Conservation (phyloP, 441 rosid genomes). For the Biscutella auriculata region DNA sequence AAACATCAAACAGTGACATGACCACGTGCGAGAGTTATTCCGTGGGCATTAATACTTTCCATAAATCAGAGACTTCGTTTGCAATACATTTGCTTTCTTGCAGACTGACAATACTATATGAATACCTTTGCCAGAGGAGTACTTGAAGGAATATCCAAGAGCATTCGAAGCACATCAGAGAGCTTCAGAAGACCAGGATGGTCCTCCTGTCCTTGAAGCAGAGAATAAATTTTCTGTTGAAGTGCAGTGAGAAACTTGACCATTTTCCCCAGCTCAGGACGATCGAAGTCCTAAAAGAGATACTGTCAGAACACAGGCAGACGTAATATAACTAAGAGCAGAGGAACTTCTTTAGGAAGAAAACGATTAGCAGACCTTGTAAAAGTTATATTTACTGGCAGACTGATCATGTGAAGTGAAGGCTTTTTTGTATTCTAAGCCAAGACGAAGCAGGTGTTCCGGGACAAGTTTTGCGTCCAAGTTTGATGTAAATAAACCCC, state of each 20-base stretch:
- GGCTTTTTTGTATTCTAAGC: slow-evolving; percentile 45
- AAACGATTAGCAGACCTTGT: slow-evolving; percentile 50
- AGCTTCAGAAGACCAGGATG: slow-evolving; percentile 77
- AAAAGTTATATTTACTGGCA: slow-evolving; percentile 58
- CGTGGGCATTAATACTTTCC: not conserved
- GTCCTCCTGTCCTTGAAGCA: slow-evolving; percentile 64
- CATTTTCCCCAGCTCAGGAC: slow-evolving; percentile 63
- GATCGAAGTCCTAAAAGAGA: slow-evolving; percentile 57
- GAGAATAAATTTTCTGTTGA: slow-evolving; percentile 30
- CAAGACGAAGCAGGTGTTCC: slow-evolving; percentile 75
- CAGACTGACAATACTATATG: not conserved
- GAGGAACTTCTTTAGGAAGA: slow-evolving; percentile 8
- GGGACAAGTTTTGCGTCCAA: slow-evolving; percentile 75
- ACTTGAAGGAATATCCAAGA: slow-evolving; percentile 57
- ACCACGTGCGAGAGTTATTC: not conserved
- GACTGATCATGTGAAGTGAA: slow-evolving; percentile 31
- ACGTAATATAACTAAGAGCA: not conserved
- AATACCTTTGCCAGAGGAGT: slow-evolving; percentile 91
- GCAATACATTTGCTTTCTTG: not conserved
- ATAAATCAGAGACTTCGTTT: not conserved
- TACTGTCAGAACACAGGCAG: slow-evolving; percentile 11
- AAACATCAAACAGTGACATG: not conserved
- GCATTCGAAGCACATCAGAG: slow-evolving; percentile 56
- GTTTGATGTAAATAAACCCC: slow-evolving; percentile 42
- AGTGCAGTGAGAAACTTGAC: slow-evolving; percentile 50